Conservation (phyloP, 164 flowering plant species). For the Sextonia rubra region DNA sequence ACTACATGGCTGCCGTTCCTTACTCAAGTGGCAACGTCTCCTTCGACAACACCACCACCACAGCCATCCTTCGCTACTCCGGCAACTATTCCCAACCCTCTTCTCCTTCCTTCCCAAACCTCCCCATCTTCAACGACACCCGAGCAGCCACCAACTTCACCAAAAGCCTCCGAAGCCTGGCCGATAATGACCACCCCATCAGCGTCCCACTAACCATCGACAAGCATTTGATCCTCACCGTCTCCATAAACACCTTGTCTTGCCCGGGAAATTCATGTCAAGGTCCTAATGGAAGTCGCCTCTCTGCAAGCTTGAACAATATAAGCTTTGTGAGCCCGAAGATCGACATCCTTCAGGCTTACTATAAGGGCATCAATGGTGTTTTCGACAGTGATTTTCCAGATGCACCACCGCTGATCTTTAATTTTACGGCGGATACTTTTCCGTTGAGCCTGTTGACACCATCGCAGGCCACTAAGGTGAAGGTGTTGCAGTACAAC, state of each 20-base stretch:
- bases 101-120: conserved; percentile 8
- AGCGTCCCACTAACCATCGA: conserved; percentile 15
- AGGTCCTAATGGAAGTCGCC: conserved; percentile 34
- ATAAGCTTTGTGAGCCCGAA: conserved; percentile 36
- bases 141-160: conserved; percentile 13
- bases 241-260: conserved; percentile 14
- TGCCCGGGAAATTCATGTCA: conserved; percentile 12
- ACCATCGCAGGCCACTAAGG: conserved; percentile 34
- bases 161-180: conserved; percentile 14
- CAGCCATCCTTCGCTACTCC: conserved; percentile 21
- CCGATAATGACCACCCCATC: conserved; percentile 19
- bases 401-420: conserved; percentile 22
- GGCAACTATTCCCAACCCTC: conserved; percentile 4
- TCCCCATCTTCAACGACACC: conserved; percentile 14
- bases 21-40: conserved; percentile 11
- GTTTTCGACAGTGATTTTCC: conserved; percentile 40
- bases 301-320: conserved; percentile 53
- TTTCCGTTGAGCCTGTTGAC: conserved; percentile 14
- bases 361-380: conserved; percentile 30
- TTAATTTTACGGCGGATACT: conserved; percentile 33
- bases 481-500: conserved; percentile 29
- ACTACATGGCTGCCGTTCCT: conserved; percentile 28
- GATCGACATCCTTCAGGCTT: conserved; percentile 40
- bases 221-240: conserved; percentile 8
- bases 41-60: conserved; percentile 23